A percentile compares a stretch with the other conserved stretches of the same genome.
phyloP scores from a whole-genome alignment of 257 asterid genomes.

The Oldenlandia corymbosa region DNA sequence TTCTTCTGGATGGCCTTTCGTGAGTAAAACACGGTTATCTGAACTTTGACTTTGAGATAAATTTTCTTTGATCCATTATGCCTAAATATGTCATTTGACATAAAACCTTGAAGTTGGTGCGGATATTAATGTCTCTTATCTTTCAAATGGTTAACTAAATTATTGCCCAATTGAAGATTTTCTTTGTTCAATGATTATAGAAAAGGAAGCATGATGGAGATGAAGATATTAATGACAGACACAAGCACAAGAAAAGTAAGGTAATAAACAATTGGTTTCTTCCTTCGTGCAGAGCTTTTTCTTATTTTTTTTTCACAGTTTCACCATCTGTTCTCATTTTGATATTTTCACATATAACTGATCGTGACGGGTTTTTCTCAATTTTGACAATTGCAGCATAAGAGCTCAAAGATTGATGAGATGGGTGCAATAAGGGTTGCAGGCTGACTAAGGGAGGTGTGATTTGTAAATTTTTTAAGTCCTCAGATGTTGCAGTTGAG shows the following conservation, averaged over 20 bases:
- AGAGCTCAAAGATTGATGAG: slow-evolving; percentile 91
- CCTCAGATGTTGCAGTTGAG: slow-evolving; percentile 59
- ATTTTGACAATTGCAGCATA: slow-evolving; percentile 64
- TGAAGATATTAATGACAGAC: slow-evolving; percentile 40
- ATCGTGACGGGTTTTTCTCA: slow-evolving; percentile 28
- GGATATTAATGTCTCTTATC: background rate
- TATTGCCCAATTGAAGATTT: background rate
- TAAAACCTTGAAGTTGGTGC: background rate
- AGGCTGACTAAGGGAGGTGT: slow-evolving; percentile 55
- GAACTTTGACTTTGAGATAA: background rate
- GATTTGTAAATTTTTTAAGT: slow-evolving; percentile 40
- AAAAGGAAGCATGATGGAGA: slow-evolving; percentile 64
- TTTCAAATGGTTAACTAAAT: background rate
- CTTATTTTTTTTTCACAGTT: background rate
- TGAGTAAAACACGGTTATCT: background rate
- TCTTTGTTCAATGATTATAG: slow-evolving; percentile 28
- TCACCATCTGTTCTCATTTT: background rate
- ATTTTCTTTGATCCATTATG: background rate
- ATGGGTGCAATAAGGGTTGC: slow-evolving; percentile 85
- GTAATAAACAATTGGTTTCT: slow-evolving; percentile 24
- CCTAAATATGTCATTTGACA: background rate
- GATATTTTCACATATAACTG: background rate
- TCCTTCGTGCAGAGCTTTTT: background rate
- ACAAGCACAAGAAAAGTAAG: slow-evolving; percentile 73
- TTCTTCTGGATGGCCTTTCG: background rate